A percentile compares a stretch with the other conserved stretches of the same genome.
These are phyloP conservation scores for Pseudocercospora fijiensis DNA, from an alignment of 2,329 filamentous ascomycete genomes.

Conservation along the genomic window DNA sequence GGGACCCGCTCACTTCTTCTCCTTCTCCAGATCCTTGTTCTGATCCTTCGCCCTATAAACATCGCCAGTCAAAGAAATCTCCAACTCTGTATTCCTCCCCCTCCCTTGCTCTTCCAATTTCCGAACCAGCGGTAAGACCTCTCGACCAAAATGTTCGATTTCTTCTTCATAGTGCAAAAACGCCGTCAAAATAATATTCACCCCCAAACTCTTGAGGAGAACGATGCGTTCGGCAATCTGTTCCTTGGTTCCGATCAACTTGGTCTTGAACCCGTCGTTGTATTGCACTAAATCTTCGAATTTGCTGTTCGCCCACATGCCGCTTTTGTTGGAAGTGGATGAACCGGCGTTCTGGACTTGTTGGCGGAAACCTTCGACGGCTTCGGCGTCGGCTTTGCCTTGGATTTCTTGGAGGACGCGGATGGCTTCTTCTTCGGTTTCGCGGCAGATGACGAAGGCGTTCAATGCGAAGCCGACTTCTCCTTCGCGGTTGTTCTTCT, in stretches of 20 bases:
- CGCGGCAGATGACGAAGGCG: conserved; percentile 52
- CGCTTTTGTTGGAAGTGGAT: conserved; percentile 49
- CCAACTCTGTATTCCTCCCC: conserved; percentile 49
- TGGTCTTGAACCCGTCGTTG: conserved; percentile 58
- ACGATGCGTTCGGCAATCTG: conserved; percentile 54
- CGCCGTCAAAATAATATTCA: conserved; percentile 48
- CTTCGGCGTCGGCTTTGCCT: conserved; percentile 53
- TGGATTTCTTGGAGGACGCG: conserved; percentile 53
- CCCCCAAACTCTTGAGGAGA: conserved; percentile 48
- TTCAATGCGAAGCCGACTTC: conserved; percentile 53
- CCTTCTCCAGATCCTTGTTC: too few species aligned
- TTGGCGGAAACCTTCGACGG: conserved; percentile 51
- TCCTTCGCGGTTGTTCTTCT: conserved; percentile 46
- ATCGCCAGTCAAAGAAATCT: conserved; percentile 50
- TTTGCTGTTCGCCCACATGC: conserved; percentile 56
- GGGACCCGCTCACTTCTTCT: conserved; percentile 26
- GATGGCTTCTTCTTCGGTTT: conserved; percentile 53
- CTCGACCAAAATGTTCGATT: conserved; percentile 50
- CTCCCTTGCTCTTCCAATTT: conserved; percentile 50
- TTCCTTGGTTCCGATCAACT: conserved; percentile 54
- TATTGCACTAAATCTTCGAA: conserved; percentile 57
- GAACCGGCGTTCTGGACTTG: conserved; percentile 54
- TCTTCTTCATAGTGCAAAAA: conserved; percentile 57
- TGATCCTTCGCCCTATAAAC: conserved; percentile 42
- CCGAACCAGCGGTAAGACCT: conserved; percentile 51